Evolutionary conservation across 495 filamentous ascomycete species (phyloP), one percentile per base, ranked within the genome.

Genomic region (Cladorrhinum samala): DNA sequence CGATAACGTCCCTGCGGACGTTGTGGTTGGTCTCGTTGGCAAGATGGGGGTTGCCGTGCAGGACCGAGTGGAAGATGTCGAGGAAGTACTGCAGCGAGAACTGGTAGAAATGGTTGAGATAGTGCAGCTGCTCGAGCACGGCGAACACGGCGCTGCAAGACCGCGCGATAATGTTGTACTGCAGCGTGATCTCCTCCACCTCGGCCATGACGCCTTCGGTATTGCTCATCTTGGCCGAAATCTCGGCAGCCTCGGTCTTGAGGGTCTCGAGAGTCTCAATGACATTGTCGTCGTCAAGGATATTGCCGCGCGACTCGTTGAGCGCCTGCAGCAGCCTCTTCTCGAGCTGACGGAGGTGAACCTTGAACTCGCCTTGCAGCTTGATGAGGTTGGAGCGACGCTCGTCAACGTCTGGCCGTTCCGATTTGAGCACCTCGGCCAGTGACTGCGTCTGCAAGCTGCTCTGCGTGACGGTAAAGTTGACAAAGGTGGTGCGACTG

Each of bases 51-150:
- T 93, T 93, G 50, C 82, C 77, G 60, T 86, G 87, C 17, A 99
- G 80, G 33, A 99, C 92, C 0, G 87, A 84, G 64, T 94, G 83
- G 80, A 99, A 97, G 58, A 99, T 99, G 62, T 95, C 89, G 14
- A 93, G 79, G 68, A 99, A 99, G 71, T 92, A 98, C 72, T 95
- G 91, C 44, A 99, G 78, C 18, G 94, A 97, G 78, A 99, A 97
- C 61, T 97, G 93, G 67, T 99, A 99, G 75, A 97, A 97, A 75
- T 97, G 94, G 66, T 99, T 96, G 67, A 99, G 83, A 63, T 96
- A 92, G 66, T 96, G 91, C 42, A 99, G 84, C 68, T 97, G 92
- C 71, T 97, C 94, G 44, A 99, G 77, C 21, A 96, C 88, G 17
- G 93, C 89, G 71, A 96, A 97, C 20, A 96, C 91, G 44, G 91